These are phyloP conservation scores for Diaporthe sp. DNA, from an alignment of 2,329 filamentous ascomycete genomes.

Conservation along the genomic window DNA sequence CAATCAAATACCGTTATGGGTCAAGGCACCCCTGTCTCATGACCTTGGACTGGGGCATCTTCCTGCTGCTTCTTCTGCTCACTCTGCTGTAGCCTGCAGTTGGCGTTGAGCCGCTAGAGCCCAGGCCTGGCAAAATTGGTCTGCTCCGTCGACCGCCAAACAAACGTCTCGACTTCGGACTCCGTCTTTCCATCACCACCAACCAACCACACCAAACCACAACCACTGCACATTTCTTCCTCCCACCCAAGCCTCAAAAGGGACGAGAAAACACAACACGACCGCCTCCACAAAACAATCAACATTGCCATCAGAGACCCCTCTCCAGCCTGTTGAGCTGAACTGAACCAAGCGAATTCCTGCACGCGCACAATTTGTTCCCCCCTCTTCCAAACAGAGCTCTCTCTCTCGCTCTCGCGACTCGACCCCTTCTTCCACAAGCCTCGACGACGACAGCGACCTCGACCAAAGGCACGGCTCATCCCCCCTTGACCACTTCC, in stretches of 20 bases:
- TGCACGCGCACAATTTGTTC: not conserved
- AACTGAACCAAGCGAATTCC: not conserved
- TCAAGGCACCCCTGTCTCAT: slow-evolving; percentile 7
- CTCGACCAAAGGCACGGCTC: slow-evolving; percentile 4
- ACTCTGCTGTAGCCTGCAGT: slow-evolving; percentile 11
- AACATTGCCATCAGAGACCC: not conserved
- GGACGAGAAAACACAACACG: not conserved
- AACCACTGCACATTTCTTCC: not conserved
- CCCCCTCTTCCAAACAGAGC: slow-evolving; percentile 10
- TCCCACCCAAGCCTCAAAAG: slow-evolving; percentile 10
- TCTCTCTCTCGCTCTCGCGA: not conserved
- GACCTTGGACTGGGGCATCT: not conserved
- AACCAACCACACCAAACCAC: not conserved
- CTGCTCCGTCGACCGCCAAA: not conserved
- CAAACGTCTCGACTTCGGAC: not conserved
- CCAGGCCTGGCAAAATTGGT: slow-evolving; percentile 16
- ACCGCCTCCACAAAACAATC: not conserved
- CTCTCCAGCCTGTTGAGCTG: not conserved
- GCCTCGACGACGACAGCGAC: slow-evolving; percentile 3
- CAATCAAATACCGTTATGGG: not conserved
- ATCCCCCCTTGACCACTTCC: not conserved
- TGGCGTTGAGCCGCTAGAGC: slow-evolving; percentile 19
- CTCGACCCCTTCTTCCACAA: not conserved
- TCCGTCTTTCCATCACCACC: not conserved
- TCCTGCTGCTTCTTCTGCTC: not conserved